A percentile compares a stretch with the other conserved stretches of the same genome.
These are phyloP conservation scores for Polygonum maritimum DNA, from an alignment of 148 eudicot genomes.

Conservation along the genomic window DNA sequence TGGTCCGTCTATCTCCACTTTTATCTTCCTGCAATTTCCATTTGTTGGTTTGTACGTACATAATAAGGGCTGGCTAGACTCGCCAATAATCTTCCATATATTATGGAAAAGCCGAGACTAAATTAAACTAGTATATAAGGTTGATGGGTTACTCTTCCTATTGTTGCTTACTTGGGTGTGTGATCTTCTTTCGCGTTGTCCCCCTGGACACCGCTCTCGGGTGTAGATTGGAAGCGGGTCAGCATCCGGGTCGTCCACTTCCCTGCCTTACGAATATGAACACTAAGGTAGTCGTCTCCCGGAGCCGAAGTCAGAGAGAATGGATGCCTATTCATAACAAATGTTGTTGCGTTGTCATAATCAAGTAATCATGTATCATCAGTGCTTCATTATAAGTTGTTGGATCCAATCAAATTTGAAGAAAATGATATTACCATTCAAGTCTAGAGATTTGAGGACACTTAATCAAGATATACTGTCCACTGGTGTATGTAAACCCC, in stretches of 20 bases:
- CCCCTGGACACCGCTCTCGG: constrained; percentile 34
- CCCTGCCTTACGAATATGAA: constrained; percentile 53
- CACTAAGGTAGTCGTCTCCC: constrained; percentile 49
- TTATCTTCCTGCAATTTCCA: constrained; percentile 22
- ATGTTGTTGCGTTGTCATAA: background rate
- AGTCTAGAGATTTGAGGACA: constrained; percentile 47
- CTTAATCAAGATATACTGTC: constrained; percentile 50
- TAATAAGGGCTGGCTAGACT: too few relatives aligned
- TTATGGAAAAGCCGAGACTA: too few relatives aligned
- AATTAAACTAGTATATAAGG: too few relatives aligned
- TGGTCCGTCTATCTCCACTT: constrained; percentile 38
- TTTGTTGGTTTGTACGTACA: background rate
- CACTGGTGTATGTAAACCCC: constrained; percentile 43
- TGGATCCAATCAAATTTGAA: background rate
- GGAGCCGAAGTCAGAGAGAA: constrained; percentile 60
- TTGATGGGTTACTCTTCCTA: too few relatives aligned
- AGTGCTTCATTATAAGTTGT: background rate
- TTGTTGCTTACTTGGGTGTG: constrained; percentile 20
- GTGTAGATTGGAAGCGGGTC: constrained; percentile 34
- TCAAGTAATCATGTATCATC: background rate
- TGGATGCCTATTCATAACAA: constrained; percentile 24
- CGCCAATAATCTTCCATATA: too few relatives aligned
- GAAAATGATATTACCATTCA: constrained; percentile 30
- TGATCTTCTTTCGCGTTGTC: constrained; percentile 21
- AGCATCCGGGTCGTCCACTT: constrained; percentile 56